phyloP scores from a whole-genome alignment of 805 yeast genomes.

The Saccharomyces kudriavzevii region DNA sequence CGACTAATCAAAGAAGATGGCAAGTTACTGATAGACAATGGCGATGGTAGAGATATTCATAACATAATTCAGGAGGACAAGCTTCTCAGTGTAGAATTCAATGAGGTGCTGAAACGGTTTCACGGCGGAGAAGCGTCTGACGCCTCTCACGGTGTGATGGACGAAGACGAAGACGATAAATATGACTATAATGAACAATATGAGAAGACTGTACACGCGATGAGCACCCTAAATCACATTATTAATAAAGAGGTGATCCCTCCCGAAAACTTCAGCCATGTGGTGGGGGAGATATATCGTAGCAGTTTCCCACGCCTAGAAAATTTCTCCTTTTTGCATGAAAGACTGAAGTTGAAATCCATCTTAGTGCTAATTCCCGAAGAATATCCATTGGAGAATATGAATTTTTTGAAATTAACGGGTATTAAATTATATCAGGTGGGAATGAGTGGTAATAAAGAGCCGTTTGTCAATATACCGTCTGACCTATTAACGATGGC shows the following conservation, averaged over 20 bases:
- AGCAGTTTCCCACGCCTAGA: constrained; percentile 84
- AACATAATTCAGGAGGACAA: constrained; percentile 11
- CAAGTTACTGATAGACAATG: constrained; percentile 7
- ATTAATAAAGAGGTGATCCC: constrained; percentile 32
- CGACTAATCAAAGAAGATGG: constrained; percentile 11
- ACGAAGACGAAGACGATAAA: constrained; percentile 21
- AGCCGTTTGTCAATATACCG: constrained; percentile 77
- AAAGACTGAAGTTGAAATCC: constrained; percentile 53
- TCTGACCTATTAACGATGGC: constrained; percentile 69
- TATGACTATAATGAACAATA: constrained; percentile 17
- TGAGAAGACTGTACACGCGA: constrained; percentile 10
- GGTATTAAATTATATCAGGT: constrained; percentile 71
- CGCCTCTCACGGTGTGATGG: constrained; percentile 5
- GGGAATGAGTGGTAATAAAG: constrained; percentile 93
- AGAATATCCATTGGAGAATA: constrained; percentile 75
- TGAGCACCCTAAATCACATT: background rate
- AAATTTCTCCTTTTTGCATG: constrained; percentile 62
- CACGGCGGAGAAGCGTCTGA: constrained; percentile 4
- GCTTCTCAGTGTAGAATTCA: constrained; percentile 9
- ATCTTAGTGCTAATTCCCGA: constrained; percentile 84
- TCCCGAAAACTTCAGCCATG: constrained; percentile 90
- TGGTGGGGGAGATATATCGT: constrained; percentile 69
- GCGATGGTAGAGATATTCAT: constrained; percentile 13
- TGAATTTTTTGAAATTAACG: constrained; percentile 50
- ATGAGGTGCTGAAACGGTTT: constrained; percentile 11